Evolutionary conservation across 371 early-diverging fungal genomes (phyloP).

Genomic region (Zychaea mexicana): DNA sequence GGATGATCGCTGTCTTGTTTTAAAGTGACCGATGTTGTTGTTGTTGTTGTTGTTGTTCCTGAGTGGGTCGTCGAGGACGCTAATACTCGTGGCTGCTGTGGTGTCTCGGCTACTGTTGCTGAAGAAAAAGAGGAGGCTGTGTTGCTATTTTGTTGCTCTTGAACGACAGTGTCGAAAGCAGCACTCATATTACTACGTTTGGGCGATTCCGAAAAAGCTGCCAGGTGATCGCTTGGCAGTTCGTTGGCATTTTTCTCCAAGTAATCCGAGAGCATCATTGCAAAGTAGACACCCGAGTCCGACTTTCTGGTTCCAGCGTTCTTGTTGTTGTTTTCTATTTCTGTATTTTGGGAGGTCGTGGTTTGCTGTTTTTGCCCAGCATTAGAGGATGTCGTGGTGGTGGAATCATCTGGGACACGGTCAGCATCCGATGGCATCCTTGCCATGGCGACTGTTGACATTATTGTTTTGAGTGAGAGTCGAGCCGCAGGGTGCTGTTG

Average conservation of each 20-base stretch:
- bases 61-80: too few species aligned
- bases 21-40: not conserved
- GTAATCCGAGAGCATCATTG: slow-evolving; percentile 22
- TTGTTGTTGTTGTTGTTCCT: too few species aligned
- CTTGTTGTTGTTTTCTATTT: not conserved
- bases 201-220: not conserved
- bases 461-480: not conserved
- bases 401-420: not conserved
- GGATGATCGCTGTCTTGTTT: not conserved
- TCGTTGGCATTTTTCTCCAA: slow-evolving; percentile 14
- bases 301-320: slow-evolving; percentile 9
- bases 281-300: slow-evolving; percentile 23
- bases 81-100: not conserved
- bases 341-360: not conserved
- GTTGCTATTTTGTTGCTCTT: not conserved
- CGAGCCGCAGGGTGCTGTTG: not conserved
- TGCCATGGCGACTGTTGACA: slow-evolving; percentile 4
- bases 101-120: not conserved
- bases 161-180: not conserved
- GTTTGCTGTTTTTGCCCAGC: not conserved
- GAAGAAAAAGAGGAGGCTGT: not conserved
- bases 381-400: not conserved
- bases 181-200: not conserved
- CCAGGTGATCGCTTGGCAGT: not conserved
- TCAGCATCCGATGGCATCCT: not conserved